Percentiles rank a stretch among this genome's conserved stretches.
phyloP scores from a whole-genome alignment of 768 basidiomycete genomes.

The Mycena olivaceomarginata region DNA sequence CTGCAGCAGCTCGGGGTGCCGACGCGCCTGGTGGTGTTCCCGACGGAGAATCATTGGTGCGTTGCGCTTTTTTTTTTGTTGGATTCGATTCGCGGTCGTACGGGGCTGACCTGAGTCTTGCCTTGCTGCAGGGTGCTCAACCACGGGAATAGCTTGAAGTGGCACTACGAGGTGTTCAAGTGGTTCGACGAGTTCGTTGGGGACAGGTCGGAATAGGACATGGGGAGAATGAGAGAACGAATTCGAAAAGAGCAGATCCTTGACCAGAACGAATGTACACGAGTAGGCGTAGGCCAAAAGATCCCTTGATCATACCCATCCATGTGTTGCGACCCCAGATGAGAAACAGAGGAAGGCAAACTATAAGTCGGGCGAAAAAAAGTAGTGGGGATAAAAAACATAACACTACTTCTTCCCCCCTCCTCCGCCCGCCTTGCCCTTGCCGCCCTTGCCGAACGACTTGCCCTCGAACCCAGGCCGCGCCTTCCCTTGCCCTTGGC shows the following conservation, averaged over 20 bases:
- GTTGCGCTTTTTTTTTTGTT: too few species aligned
- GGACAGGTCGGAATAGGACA: slow-evolving; percentile 36
- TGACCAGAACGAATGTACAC: not conserved
- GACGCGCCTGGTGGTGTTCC: slow-evolving; percentile 89
- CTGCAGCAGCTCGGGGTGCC: slow-evolving; percentile 87
- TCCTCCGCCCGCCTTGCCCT: slow-evolving; percentile 55
- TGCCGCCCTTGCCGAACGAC: slow-evolving; percentile 77
- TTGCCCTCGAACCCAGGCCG: slow-evolving; percentile 94
- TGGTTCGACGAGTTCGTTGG: slow-evolving; percentile 89
- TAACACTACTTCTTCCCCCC: slow-evolving; percentile 53
- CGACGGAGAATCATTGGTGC: slow-evolving; percentile 91
- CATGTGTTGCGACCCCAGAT: too few species aligned
- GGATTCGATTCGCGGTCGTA: too few species aligned
- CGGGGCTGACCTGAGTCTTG: not conserved
- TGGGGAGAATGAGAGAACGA: not conserved
- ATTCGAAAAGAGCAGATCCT: too few species aligned
- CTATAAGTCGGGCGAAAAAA: not conserved
- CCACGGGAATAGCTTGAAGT: slow-evolving; percentile 91
- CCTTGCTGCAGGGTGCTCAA: slow-evolving; percentile 73
- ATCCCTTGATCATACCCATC: too few species aligned
- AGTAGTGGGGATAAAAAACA: not conserved
- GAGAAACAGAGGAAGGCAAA: not conserved
- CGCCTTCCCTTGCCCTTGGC: slow-evolving; percentile 74
- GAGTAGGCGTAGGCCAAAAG: not conserved
- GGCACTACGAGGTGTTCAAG: slow-evolving; percentile 95